These are phyloP conservation scores for Hortaea werneckii DNA, from an alignment of 2,329 filamentous ascomycete genomes.

Conservation along the genomic window DNA sequence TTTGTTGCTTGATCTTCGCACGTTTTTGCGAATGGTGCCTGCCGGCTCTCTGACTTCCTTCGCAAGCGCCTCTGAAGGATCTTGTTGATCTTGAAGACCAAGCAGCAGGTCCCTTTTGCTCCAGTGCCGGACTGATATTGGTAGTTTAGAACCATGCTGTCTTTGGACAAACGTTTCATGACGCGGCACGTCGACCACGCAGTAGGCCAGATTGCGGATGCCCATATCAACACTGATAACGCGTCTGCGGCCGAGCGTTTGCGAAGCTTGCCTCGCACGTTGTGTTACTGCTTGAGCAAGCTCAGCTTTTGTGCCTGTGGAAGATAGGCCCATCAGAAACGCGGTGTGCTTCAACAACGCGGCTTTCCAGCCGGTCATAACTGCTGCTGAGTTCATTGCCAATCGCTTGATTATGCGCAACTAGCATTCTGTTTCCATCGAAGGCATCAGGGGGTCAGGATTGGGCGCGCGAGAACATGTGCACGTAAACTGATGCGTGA, in stretches of 20 bases:
- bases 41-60: background rate
- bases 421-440: too few relatives aligned
- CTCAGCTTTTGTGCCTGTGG: slow-evolving; percentile 49
- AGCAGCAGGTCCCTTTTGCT: slow-evolving; percentile 23
- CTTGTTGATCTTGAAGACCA: background rate
- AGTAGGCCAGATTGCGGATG: slow-evolving; percentile 69
- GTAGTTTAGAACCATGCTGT: background rate
- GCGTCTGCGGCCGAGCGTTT: background rate
- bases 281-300: slow-evolving; percentile 29
- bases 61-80: background rate
- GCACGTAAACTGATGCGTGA: too few relatives aligned
- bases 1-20: background rate
- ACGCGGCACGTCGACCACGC: slow-evolving; percentile 34
- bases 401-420: too few relatives aligned
- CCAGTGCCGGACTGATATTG: slow-evolving; percentile 28
- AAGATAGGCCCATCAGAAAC: slow-evolving; percentile 48
- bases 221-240: slow-evolving; percentile 78
- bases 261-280: background rate
- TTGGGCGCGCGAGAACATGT: too few relatives aligned
- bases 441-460: too few relatives aligned
- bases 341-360: slow-evolving; percentile 50
- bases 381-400: too few relatives aligned
- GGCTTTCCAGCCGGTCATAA: slow-evolving; percentile 27
- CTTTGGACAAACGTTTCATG: background rate
- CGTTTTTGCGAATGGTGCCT: background rate